phyloP scores from a whole-genome alignment of 2,329 filamentous ascomycete species.

The Scedosporium dehoogii region DNA sequence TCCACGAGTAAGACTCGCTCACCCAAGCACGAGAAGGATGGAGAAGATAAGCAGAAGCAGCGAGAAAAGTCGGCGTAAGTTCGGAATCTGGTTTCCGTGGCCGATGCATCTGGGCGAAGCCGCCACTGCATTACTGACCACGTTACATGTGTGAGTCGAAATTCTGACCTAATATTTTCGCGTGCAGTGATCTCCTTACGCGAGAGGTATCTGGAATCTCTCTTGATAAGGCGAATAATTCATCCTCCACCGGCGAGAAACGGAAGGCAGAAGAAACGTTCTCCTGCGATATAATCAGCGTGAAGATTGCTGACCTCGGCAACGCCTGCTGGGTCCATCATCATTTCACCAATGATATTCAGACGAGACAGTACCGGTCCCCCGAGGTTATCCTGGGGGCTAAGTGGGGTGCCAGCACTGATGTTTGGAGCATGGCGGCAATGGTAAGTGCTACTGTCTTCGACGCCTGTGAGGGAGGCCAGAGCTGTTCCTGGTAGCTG shows the following conservation, averaged over 20 bases:
- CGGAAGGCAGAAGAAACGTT: slow-evolving; percentile 48
- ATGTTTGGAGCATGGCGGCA: slow-evolving; percentile 98
- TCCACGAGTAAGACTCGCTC: background rate
- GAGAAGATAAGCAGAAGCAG: slow-evolving; percentile 63
- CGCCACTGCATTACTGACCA: no score
- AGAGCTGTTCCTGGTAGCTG: no score
- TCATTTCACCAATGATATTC: slow-evolving; percentile 98
- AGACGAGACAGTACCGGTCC: slow-evolving; percentile 92
- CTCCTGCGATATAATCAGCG: slow-evolving; percentile 71
- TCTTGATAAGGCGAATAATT: slow-evolving; percentile 60
- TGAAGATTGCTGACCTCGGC: slow-evolving; percentile 96
- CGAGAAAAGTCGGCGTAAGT: slow-evolving; percentile 90
- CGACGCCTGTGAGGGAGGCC: no score
- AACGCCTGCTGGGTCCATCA: slow-evolving; percentile 99
- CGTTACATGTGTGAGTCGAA: background rate
- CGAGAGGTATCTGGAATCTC: slow-evolving; percentile 93
- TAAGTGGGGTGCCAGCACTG: slow-evolving; percentile 98
- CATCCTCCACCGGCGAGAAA: slow-evolving; percentile 50
- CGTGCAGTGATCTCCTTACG: slow-evolving; percentile 67
- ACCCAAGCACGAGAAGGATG: slow-evolving; percentile 7
- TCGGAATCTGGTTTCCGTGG: background rate
- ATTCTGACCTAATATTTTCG: background rate
- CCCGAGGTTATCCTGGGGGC: slow-evolving; percentile 93
- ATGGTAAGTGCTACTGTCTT: slow-evolving; percentile 59
- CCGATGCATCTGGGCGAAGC: background rate